Evolutionary conservation across 2,329 filamentous ascomycete genomes (phyloP).

Genomic region (Trichoderma semiorbis): DNA sequence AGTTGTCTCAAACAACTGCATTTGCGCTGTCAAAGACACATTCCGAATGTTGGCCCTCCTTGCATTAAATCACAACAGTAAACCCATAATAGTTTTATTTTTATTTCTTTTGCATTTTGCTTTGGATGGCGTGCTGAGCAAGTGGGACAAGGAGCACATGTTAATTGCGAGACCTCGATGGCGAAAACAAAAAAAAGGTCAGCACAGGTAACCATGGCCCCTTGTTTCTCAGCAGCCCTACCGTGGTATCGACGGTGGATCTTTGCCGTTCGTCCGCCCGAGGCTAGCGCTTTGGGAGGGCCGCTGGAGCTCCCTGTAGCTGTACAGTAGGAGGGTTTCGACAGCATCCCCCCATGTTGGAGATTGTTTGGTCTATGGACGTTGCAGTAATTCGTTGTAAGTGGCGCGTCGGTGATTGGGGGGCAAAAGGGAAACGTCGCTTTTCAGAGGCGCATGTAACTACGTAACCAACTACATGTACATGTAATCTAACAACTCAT

Average conservation of each 20-base stretch:
- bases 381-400: neutral
- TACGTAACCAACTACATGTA: neutral
- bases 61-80: neutral
- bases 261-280: slow-evolving; percentile 5
- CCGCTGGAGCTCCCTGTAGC: neutral
- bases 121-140: neutral
- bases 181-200: neutral
- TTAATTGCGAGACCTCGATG: neutral
- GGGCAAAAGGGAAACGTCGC: neutral
- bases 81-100: neutral
- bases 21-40: slow-evolving; percentile 5
- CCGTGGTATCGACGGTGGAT: neutral
- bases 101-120: neutral
- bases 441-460: neutral
- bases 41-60: neutral
- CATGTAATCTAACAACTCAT: neutral
- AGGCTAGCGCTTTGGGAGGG: neutral
- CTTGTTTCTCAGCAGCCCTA: neutral
- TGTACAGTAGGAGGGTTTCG: no score
- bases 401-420: neutral
- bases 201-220: neutral
- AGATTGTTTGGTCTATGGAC: neutral
- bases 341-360: neutral
- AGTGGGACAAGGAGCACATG: neutral
- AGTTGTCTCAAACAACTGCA: neutral